A percentile compares a stretch with the other conserved stretches of the same genome.
These are phyloP conservation scores for Penicillium sp. DNA, from an alignment of 2,329 filamentous ascomycete species.

Conservation along the genomic window DNA sequence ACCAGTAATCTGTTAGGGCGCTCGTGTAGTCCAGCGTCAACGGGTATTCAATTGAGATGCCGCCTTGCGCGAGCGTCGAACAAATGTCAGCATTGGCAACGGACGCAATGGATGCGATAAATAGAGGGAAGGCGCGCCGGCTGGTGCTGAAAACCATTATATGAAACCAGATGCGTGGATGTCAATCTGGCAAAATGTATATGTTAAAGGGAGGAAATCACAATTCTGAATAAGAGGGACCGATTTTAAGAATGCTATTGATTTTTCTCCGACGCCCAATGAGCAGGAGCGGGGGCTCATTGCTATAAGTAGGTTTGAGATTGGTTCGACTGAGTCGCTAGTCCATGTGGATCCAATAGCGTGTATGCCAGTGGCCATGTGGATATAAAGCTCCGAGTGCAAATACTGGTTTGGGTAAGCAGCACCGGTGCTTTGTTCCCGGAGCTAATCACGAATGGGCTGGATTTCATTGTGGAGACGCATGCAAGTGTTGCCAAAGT, in stretches of 20 bases:
- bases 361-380: background rate
- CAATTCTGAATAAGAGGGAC: background rate
- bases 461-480: background rate
- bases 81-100: constrained; percentile 38
- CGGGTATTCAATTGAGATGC: constrained; percentile 35
- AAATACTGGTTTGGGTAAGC: background rate
- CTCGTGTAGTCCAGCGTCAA: constrained; percentile 35
- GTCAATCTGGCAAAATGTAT: background rate
- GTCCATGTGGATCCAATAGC: background rate
- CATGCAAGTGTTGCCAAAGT: background rate
- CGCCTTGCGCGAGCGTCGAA: constrained; percentile 35
- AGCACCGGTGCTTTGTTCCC: background rate
- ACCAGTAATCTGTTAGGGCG: constrained; percentile 50
- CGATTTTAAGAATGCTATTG: background rate
- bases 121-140: constrained; percentile 23
- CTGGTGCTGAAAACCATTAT: constrained; percentile 17
- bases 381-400: background rate
- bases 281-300: background rate
- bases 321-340: background rate
- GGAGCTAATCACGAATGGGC: background rate
- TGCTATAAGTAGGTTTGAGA: background rate
- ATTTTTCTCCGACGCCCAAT: background rate
- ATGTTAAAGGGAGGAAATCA: background rate
- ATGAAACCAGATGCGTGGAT: too few species aligned
- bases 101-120: constrained; percentile 18